Conservation (phyloP, 139 green algal genomes). For the Coccomyxa sp. region DNA sequence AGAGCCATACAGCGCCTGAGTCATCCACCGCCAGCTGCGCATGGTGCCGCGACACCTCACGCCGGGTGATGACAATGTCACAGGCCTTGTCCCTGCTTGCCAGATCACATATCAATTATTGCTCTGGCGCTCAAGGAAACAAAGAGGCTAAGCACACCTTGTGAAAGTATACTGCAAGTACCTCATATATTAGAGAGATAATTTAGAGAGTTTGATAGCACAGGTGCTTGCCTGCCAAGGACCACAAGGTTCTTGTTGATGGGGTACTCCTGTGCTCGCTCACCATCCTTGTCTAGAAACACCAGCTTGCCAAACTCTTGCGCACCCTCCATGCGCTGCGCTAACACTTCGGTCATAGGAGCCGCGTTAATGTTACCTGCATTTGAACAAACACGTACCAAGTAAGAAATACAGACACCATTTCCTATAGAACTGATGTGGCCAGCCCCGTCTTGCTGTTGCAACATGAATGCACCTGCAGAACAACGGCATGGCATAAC, state of each 20-base stretch:
- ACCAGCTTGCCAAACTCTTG: slow-evolving; percentile 23
- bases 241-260: slow-evolving; percentile 31
- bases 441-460: no score
- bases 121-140: neutral
- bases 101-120: neutral
- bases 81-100: slow-evolving; percentile 33
- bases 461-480: no score
- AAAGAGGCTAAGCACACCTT: no score
- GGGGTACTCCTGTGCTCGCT: slow-evolving; percentile 25
- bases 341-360: no score
- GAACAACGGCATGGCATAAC: no score
- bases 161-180: no score
- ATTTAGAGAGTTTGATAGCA: neutral
- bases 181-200: neutral
- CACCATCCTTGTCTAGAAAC: slow-evolving; percentile 28
- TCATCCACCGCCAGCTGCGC: slow-evolving; percentile 34
- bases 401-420: no score
- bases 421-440: no score
- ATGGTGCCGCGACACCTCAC: slow-evolving; percentile 41
- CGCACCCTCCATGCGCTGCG: neutral
- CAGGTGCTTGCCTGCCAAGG: slow-evolving; percentile 25
- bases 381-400: no score
- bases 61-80: slow-evolving; percentile 41
- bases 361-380: no score
- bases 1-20: slow-evolving; percentile 28